Evolutionary conservation across 2,329 filamentous ascomycete species (phyloP), one percentile per base, ranked within the genome.

Genomic region (Nemania serpens): DNA sequence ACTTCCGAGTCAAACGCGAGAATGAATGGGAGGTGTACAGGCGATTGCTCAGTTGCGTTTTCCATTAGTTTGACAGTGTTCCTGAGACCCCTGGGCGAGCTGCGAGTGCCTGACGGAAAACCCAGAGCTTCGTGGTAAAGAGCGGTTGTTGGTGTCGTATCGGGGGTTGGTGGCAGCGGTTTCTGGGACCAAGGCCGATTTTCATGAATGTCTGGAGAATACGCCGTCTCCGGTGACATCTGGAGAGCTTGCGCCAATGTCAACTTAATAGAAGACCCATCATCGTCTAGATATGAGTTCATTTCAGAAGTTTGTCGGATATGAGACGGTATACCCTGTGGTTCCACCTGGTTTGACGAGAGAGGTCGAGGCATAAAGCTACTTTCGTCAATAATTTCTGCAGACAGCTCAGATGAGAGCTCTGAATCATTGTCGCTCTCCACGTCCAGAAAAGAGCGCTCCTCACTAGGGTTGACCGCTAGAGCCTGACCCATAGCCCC

Each of bases 1-100:
- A 89, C 79, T 67, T 91, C 87, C 5, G 91, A 92, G 69, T 93
- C 90, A 68, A 93, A 93, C 0, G 90, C 90, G 22, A 95, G 80
- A 58, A 93, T 88, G 74, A 95, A 95, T 0, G 91, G 91, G 37
- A 94, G 75, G 73, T 95, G 91, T 3, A 82, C 81, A 2, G 81
- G 79, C 62, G 76, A 80, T 58, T 78, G 80, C 61, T 70, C 74
- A 22, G 65, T 65, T 15, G 54, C 45, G 10, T 74, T 67, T 5
- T 72, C 68, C 10, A 66, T 58, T 7, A 73, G 59, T 49, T 68
- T 73, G 2, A 75, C 73, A 3, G 74, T 75, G 45, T 75, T 74
- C 2, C 74, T 74, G 15, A 77, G 68, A 13, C 73, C 73, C 51
- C 78, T 75, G n/a, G 71, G 73, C 1, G 74, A 74, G 6, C 72